Evolutionary conservation across 805 yeast genomes (phyloP).

Genomic region (Zygoascus bituminiphila): DNA sequence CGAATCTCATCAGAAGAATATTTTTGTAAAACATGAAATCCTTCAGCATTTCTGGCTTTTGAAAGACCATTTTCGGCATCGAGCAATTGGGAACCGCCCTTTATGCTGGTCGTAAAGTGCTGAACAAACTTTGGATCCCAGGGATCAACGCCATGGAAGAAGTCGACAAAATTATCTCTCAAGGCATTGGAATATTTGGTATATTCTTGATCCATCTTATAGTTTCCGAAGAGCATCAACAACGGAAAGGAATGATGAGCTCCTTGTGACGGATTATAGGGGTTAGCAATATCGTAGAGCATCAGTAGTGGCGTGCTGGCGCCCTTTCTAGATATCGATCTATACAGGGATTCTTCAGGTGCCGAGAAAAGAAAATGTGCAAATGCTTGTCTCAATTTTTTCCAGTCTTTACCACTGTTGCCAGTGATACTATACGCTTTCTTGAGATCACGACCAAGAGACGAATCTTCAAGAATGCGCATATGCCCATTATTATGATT

Average conservation of each 20-base stretch:
- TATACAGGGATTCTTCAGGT: not conserved
- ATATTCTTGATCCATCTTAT: not conserved
- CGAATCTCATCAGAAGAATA: not conserved
- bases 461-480: not conserved
- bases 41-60: not conserved
- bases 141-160: not conserved
- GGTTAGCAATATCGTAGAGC: not conserved
- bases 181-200: not conserved
- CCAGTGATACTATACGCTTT: not conserved
- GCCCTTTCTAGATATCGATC: not conserved
- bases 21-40: not conserved
- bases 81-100: not conserved
- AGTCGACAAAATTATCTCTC: not conserved
- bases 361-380: not conserved
- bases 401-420: not conserved
- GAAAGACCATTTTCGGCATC: not conserved
- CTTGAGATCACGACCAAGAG: not conserved
- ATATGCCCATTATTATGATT: not conserved
- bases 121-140: not conserved
- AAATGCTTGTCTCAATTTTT: not conserved
- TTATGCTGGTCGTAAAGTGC: not conserved
- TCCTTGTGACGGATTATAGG: not conserved
- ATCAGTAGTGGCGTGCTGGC: not conserved
- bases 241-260: constrained; percentile 4
- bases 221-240: not conserved